Percentiles rank a stretch among this genome's conserved stretches.
Evolutionary conservation across 257 asterid genomes (phyloP).

Genomic region (Solanum pimpinellifolium): DNA sequence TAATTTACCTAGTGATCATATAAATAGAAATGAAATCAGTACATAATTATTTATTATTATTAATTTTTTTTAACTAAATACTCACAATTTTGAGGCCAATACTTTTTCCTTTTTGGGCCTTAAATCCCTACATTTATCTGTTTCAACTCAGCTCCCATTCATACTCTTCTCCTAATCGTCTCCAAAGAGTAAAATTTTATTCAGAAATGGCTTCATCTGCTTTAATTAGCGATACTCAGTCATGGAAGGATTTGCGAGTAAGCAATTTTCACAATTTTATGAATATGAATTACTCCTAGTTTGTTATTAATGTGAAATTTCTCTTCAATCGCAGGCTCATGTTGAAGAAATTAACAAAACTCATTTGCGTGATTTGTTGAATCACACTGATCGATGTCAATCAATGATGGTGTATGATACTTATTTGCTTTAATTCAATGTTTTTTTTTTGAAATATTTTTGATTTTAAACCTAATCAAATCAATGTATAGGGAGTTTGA

Average conservation of each 20-base stretch:
- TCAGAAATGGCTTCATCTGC: slow-evolving; percentile 56
- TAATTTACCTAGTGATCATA: no score
- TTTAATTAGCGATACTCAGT: slow-evolving; percentile 53
- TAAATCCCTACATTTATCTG: neutral
- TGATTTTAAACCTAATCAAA: neutral
- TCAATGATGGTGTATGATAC: slow-evolving; percentile 76
- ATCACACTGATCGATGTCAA: slow-evolving; percentile 55
- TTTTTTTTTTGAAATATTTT: neutral
- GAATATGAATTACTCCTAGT: neutral
- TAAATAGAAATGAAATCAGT: no score
- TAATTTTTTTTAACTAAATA: no score
- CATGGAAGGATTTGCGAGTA: slow-evolving; percentile 88
- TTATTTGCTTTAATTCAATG: neutral
- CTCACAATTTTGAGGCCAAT: neutral
- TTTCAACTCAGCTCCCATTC: neutral
- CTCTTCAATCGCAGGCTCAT: slow-evolving; percentile 45
- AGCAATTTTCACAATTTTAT: neutral
- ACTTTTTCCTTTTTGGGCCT: neutral
- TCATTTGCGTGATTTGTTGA: slow-evolving; percentile 85
- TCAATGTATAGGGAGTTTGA: slow-evolving; percentile 54
- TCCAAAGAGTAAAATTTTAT: neutral
- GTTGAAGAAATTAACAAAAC: slow-evolving; percentile 69
- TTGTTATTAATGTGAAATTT: neutral
- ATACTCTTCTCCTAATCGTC: neutral
- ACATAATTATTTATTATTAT: no score